These are phyloP conservation scores for Austropuccinia psidii DNA, from an alignment of 1,284 basidiomycete genomes.

Conservation along the genomic window DNA sequence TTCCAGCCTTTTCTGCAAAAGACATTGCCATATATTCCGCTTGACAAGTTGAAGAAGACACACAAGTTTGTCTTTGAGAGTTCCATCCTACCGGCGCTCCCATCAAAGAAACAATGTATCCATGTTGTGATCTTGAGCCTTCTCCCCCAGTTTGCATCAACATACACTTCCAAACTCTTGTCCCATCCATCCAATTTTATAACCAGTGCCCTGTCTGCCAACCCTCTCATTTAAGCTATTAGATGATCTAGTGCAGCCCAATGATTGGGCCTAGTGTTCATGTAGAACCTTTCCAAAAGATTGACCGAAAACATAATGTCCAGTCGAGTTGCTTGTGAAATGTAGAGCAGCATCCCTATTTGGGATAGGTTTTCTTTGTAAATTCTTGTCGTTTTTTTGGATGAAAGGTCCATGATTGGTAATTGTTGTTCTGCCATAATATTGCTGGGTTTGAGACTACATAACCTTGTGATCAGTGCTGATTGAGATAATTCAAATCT, in stretches of 20 bases:
- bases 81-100: neutral
- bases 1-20: too few species aligned
- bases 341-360: too few species aligned
- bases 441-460: too few species aligned
- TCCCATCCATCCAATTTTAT: neutral
- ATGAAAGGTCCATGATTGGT: too few species aligned
- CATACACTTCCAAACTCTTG: too few species aligned
- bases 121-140: too few species aligned
- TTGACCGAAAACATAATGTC: neutral
- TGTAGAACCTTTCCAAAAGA: neutral
- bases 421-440: too few species aligned
- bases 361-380: neutral
- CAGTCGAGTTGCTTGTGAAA: neutral
- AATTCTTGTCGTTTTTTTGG: neutral
- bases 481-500: too few species aligned
- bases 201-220: neutral
- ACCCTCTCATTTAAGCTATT: neutral
- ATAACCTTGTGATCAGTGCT: too few species aligned
- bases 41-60: neutral
- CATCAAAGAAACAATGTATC: neutral
- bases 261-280: neutral
- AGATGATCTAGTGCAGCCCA: too few species aligned
- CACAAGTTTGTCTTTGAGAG: neutral
- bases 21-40: too few species aligned
- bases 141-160: too few species aligned